A percentile compares a stretch with the other conserved stretches of the same genome.
Conservation (phyloP, 768 basidiomycete species). For the Punctularia strigosozonata region DNA sequence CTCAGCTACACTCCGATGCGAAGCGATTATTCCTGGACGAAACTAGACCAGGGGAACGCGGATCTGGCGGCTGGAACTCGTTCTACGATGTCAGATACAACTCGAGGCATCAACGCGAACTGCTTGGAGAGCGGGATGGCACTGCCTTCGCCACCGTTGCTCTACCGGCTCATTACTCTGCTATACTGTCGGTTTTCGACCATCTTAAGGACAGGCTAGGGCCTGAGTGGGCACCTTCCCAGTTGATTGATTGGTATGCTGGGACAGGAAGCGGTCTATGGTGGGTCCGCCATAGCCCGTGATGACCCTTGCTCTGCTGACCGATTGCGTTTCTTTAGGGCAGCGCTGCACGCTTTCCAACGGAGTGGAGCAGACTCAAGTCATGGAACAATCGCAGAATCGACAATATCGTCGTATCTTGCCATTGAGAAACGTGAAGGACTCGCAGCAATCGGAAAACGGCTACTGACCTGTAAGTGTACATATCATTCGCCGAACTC, state of each 20-base stretch:
- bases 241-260: slow-evolving; percentile 76
- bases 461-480: slow-evolving; percentile 41
- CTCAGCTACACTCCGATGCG: slow-evolving; percentile 54
- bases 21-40: slow-evolving; percentile 52
- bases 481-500: background rate
- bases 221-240: slow-evolving; percentile 44
- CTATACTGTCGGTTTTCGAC: slow-evolving; percentile 61
- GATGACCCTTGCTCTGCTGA: slow-evolving; percentile 6
- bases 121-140: slow-evolving; percentile 59
- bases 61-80: slow-evolving; percentile 37
- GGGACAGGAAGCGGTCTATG: slow-evolving; percentile 78
- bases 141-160: slow-evolving; percentile 79
- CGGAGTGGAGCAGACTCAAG: slow-evolving; percentile 11
- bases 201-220: slow-evolving; percentile 55
- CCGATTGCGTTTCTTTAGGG: slow-evolving; percentile 32
- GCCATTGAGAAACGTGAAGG: slow-evolving; percentile 74
- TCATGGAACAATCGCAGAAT: slow-evolving; percentile 25
- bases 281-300: slow-evolving; percentile 24
- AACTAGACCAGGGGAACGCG: slow-evolving; percentile 11
- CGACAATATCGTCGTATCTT: slow-evolving; percentile 49
- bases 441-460: slow-evolving; percentile 53
- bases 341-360: slow-evolving; percentile 55
- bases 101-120: slow-evolving; percentile 41
- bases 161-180: slow-evolving; percentile 80
- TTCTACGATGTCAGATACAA: slow-evolving; percentile 48